Conservation (phyloP, 2,329 filamentous ascomycete species). For the Dactylellina drechsleri region DNA sequence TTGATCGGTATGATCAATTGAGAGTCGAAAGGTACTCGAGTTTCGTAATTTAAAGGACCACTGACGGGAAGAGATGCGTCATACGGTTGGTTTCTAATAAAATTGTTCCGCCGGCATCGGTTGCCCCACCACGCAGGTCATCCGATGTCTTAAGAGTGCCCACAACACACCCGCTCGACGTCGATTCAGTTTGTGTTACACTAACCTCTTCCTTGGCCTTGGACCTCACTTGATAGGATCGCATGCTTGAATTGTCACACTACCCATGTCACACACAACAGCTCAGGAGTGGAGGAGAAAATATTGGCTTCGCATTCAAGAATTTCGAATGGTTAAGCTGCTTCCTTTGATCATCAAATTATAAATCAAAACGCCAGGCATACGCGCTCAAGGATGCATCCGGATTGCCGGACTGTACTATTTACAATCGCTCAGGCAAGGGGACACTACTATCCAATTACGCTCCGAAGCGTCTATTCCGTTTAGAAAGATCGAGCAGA, state of each 20-base stretch:
- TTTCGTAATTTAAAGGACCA: conserved; percentile 6
- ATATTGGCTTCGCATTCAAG: background rate
- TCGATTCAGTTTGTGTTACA: background rate
- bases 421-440: too few relatives aligned
- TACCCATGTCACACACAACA: background rate
- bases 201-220: conserved; percentile 3
- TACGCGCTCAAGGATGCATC: too few relatives aligned
- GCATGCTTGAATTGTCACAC: background rate
- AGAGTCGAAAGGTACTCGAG: background rate
- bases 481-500: conserved; percentile 34
- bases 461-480: conserved; percentile 40
- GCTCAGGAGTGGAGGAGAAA: background rate
- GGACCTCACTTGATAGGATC: too few relatives aligned
- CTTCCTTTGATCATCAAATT: too few relatives aligned
- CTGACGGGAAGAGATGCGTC: conserved; percentile 22
- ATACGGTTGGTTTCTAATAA: conserved; percentile 27
- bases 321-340: background rate
- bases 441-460: background rate
- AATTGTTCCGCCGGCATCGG: conserved; percentile 54
- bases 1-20: conserved; percentile 9
- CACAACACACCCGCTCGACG: conserved; percentile 1
- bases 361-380: too few relatives aligned
- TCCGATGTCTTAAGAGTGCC: conserved; percentile 32
- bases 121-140: conserved; percentile 26
- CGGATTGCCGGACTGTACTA: too few relatives aligned